phyloP scores from a whole-genome alignment of 495 filamentous ascomycete species.

The Cudoniella acicularis region DNA sequence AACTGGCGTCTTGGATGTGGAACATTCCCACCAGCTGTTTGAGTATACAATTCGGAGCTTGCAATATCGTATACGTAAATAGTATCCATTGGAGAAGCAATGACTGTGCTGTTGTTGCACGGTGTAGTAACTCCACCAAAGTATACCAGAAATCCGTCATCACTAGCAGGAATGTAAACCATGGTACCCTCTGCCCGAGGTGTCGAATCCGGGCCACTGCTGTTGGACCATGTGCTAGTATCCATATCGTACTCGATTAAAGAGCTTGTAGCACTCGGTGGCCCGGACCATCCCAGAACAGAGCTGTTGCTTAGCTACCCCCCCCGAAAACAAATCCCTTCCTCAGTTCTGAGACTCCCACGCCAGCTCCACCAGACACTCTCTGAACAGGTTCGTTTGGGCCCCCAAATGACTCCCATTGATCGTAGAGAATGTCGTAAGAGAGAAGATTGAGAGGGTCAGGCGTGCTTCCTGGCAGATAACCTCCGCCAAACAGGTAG shows the following conservation, averaged over 20 bases:
- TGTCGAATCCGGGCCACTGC: constrained; percentile 40
- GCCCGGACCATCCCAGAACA: constrained; percentile 39
- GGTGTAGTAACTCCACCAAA: constrained; percentile 45
- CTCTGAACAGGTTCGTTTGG: constrained; percentile 16
- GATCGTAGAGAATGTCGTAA: constrained; percentile 42
- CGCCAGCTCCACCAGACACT: constrained; percentile 18
- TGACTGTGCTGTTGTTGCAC: constrained; percentile 26
- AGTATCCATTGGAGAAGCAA: constrained; percentile 31
- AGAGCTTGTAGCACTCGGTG: constrained; percentile 33
- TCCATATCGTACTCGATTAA: constrained; percentile 45
- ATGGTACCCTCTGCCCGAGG: constrained; percentile 42
- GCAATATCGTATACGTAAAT: constrained; percentile 52
- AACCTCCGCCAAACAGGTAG: constrained; percentile 51
- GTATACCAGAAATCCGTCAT: constrained; percentile 49
- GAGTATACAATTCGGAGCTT: constrained; percentile 50
- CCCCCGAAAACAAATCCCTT: constrained; percentile 43
- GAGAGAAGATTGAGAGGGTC: constrained; percentile 35
- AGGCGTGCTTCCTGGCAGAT: constrained; percentile 30
- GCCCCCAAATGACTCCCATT: constrained; percentile 36
- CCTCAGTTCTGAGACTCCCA: constrained; percentile 27
- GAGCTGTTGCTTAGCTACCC: constrained; percentile 45
- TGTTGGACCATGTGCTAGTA: constrained; percentile 36
- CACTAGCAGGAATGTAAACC: constrained; percentile 47
- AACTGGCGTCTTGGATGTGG: constrained; percentile 46
- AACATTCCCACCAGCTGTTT: constrained; percentile 42